These are phyloP conservation scores for Trypanosomatidae sp. DNA, from an alignment of 208 protist species.

Conservation along the genomic window DNA sequence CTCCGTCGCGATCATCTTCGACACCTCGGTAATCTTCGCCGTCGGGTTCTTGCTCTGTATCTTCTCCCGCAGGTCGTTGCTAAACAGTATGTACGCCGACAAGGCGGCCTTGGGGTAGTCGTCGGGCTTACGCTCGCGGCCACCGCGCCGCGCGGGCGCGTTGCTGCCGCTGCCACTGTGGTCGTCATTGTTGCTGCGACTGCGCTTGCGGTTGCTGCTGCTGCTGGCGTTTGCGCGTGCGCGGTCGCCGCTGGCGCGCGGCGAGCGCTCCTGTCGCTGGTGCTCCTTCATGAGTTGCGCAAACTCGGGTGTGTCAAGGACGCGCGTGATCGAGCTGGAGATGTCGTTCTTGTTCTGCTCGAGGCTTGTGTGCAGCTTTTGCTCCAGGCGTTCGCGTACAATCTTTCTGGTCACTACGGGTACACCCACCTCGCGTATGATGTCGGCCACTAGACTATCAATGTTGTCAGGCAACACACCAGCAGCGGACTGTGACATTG, in stretches of 20 bases:
- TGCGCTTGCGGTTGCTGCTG: constrained; percentile 8
- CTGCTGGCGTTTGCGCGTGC: no score
- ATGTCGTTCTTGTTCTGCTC: no score
- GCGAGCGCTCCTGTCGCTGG: no score
- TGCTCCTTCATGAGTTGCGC: no score
- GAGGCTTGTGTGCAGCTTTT: no score
- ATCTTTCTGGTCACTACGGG: constrained; percentile 33
- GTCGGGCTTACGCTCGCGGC: constrained; percentile 60
- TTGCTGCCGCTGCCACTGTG: constrained; percentile 23
- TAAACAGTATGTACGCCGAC: constrained; percentile 65
- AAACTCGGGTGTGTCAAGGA: no score
- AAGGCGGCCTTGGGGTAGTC: constrained; percentile 76
- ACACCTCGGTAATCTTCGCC: constrained; percentile 52
- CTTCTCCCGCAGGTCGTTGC: constrained; percentile 48
- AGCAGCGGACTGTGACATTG: constrained; percentile 20
- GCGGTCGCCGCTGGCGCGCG: no score
- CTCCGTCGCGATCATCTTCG: constrained; percentile 38
- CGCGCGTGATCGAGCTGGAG: no score
- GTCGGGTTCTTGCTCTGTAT: constrained; percentile 55
- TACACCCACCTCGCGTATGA: constrained; percentile 62
- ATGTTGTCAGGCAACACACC: constrained; percentile 50
- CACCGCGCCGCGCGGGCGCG: constrained; percentile 30
- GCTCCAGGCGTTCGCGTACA: constrained; percentile 37
- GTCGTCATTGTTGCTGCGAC: constrained; percentile 5
- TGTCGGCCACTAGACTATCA: constrained; percentile 32